Percentiles rank a stretch among this genome's conserved stretches.
Conservation (phyloP, 2,329 filamentous ascomycete species). For the Penicillium corylophilum region DNA sequence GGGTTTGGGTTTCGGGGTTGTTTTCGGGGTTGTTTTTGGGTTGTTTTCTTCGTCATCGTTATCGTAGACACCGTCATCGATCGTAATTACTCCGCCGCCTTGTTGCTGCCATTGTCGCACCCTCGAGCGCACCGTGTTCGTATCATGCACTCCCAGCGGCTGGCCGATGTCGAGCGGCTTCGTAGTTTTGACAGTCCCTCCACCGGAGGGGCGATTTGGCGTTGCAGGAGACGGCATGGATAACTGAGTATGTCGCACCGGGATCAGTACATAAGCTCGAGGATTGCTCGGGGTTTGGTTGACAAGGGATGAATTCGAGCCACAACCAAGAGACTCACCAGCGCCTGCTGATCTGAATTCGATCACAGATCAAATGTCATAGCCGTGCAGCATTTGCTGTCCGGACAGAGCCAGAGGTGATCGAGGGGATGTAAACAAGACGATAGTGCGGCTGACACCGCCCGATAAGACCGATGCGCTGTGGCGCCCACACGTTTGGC, state of each 20-base stretch:
- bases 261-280: background rate
- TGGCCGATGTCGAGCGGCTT: conserved; percentile 52
- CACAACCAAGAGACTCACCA: conserved; percentile 10
- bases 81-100: conserved; percentile 64
- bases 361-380: conserved; percentile 3
- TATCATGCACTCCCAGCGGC: conserved; percentile 58
- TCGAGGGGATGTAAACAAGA: conserved; percentile 18
- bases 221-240: conserved; percentile 44
- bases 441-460: conserved; percentile 7
- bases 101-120: conserved; percentile 83
- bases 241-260: conserved; percentile 9
- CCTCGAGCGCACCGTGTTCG: conserved; percentile 71
- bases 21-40: conserved; percentile 23
- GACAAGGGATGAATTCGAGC: conserved; percentile 5
- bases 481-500: conserved; percentile 6
- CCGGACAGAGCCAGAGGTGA: background rate
- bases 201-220: conserved; percentile 44
- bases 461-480: conserved; percentile 21
- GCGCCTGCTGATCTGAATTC: background rate
- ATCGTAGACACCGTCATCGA: conserved; percentile 59
- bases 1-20: conserved; percentile 26
- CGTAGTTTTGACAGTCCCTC: conserved; percentile 56
- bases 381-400: conserved; percentile 16
- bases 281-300: conserved; percentile 7
- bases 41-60: conserved; percentile 51